These are phyloP conservation scores for Phytophthora sansomeana DNA, from an alignment of 352 stramenopile species.

Conservation along the genomic window DNA sequence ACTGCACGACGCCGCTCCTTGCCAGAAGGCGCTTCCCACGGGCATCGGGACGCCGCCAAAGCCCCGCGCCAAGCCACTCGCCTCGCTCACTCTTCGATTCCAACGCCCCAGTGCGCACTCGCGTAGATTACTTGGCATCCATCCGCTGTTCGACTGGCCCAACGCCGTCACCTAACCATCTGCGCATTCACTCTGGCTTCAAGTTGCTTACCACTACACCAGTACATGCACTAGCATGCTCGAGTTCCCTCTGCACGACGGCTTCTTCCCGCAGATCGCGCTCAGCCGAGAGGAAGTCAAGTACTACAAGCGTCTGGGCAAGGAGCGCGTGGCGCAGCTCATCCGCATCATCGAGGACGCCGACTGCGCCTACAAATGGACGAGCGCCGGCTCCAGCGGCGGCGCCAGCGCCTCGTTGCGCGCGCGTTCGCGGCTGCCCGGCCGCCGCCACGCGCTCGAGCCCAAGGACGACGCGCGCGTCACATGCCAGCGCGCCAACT, in stretches of 20 bases:
- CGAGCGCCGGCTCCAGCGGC: constrained; percentile 14
- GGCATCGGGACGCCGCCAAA: neutral
- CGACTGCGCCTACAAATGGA: constrained; percentile 83
- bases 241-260: constrained; percentile 77
- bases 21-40: constrained; percentile 18
- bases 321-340: constrained; percentile 76
- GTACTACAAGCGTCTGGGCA: constrained; percentile 81
- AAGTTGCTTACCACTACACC: constrained; percentile 8
- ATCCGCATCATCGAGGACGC: constrained; percentile 83
- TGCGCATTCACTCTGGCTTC: constrained; percentile 8
- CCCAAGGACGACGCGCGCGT: constrained; percentile 20
- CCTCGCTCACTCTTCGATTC: constrained; percentile 33
- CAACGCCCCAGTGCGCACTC: neutral
- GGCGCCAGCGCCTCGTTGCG: neutral
- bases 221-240: constrained; percentile 36
- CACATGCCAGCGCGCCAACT: constrained; percentile 62
- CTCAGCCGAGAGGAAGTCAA: constrained; percentile 73
- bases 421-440: constrained; percentile 15
- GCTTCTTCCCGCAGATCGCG: constrained; percentile 86
- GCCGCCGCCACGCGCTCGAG: constrained; percentile 23
- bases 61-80: constrained; percentile 5
- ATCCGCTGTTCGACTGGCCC: neutral
- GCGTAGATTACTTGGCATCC: constrained; percentile 1
- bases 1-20: constrained; percentile 36
- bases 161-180: constrained; percentile 17